Conservation (phyloP, 805 yeast genomes). For the Candida endomychidarum region DNA sequence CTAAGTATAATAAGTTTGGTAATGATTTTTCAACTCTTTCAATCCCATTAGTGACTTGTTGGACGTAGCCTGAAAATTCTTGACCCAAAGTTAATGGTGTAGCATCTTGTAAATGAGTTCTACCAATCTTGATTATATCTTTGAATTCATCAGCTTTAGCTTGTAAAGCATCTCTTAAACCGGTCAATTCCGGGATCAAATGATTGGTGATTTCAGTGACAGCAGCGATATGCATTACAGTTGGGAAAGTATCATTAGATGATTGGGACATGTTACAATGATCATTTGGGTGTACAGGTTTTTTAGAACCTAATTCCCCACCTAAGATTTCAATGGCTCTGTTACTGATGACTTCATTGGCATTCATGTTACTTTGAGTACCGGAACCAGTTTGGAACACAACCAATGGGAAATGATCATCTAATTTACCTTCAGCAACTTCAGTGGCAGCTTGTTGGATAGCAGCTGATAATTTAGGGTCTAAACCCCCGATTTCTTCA, state of each 20-base stretch:
- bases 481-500: constrained; percentile 73
- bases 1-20: constrained; percentile 75
- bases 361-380: constrained; percentile 98
- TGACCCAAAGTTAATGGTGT: constrained; percentile 98
- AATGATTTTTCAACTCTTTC: constrained; percentile 76
- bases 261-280: constrained; percentile 98
- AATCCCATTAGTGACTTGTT: constrained; percentile 89
- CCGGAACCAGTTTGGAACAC: constrained; percentile 99
- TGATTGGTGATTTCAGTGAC: constrained; percentile 78
- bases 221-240: constrained; percentile 99
- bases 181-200: constrained; percentile 77
- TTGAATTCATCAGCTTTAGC: constrained; percentile 79
- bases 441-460: constrained; percentile 95
- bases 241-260: constrained; percentile 99
- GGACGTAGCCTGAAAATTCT: constrained; percentile 95
- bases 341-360: constrained; percentile 97
- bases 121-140: constrained; percentile 94
- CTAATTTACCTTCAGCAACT: constrained; percentile 86
- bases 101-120: constrained; percentile 98
- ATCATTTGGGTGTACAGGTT: constrained; percentile 97
- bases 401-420: constrained; percentile 95
- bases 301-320: constrained; percentile 87
- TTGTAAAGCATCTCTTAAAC: constrained; percentile 74
- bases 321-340: constrained; percentile 96
- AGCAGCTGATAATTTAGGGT: constrained; percentile 78